Conservation (phyloP, 73 alveolate genomes). For the Halteria grandinella region DNA sequence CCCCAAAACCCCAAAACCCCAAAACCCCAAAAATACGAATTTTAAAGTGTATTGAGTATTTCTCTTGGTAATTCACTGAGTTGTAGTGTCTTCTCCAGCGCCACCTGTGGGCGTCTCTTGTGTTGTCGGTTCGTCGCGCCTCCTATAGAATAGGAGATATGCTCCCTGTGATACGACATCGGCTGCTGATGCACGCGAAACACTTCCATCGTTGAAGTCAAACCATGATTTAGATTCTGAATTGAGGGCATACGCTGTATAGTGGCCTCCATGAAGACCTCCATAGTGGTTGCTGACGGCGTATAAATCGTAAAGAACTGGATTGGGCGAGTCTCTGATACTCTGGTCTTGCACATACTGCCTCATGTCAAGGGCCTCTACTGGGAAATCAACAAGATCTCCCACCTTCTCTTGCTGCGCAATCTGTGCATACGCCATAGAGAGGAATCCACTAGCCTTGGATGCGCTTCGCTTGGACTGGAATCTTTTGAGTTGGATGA, state of each 20-base stretch:
- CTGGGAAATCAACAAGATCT: conserved; percentile 72
- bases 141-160: conserved; percentile 76
- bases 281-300: conserved; percentile 97
- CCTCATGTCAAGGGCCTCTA: conserved; percentile 79
- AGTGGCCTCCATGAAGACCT: conserved; percentile 97
- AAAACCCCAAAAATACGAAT: no score
- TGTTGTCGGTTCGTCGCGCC: no score
- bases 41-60: no score
- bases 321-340: conserved; percentile 52
- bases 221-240: conserved; percentile 79
- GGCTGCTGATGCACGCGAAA: conserved; percentile 34
- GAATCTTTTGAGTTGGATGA: conserved; percentile 89
- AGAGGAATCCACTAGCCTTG: conserved; percentile 56
- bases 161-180: conserved; percentile 77
- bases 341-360: conserved; percentile 57
- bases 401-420: conserved; percentile 51
- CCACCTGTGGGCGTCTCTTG: no score
- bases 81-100: no score
- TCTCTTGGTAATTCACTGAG: no score
- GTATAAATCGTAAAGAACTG: conserved; percentile 88
- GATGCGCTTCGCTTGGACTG: conserved; percentile 36
- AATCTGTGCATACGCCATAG: conserved; percentile 57
- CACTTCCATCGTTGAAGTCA: conserved; percentile 90
- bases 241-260: conserved; percentile 92
- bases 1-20: no score